Conservation (phyloP, 176 grass and related monocot species). For the Dactylis glomerata region DNA sequence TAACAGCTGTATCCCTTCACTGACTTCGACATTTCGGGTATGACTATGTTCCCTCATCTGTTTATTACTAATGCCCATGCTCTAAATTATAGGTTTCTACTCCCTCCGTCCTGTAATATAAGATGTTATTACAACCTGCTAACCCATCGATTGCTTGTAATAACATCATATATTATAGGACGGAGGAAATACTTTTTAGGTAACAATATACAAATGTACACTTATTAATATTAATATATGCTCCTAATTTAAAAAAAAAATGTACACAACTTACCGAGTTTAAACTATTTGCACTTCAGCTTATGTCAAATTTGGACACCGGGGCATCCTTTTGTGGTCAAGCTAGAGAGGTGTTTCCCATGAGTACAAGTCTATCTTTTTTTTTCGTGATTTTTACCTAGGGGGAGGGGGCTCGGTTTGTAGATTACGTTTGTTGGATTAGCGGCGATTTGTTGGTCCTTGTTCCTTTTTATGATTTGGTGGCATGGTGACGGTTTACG, state of each 20-base stretch:
- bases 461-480: not conserved
- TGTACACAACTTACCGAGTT: not conserved
- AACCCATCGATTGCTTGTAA: no score
- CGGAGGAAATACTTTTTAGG: no score
- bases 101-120: no score
- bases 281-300: not conserved
- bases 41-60: not conserved
- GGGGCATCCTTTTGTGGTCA: not conserved
- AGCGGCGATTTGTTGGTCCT: not conserved
- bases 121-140: no score
- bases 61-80: not conserved
- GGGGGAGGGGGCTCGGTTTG: not conserved
- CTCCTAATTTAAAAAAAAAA: no score
- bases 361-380: not conserved
- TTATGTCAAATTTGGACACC: not conserved
- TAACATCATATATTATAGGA: no score
- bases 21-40: not conserved
- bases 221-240: no score
- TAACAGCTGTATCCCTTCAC: not conserved
- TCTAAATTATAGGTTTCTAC: not conserved
- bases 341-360: not conserved
- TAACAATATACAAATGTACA: no score
- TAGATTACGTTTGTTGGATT: not conserved
- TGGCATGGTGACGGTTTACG: not conserved
- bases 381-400: not conserved